Base-by-base conservation (phyloP, 257 asterid genomes). In the Haberlea rhodopensis region DNA sequence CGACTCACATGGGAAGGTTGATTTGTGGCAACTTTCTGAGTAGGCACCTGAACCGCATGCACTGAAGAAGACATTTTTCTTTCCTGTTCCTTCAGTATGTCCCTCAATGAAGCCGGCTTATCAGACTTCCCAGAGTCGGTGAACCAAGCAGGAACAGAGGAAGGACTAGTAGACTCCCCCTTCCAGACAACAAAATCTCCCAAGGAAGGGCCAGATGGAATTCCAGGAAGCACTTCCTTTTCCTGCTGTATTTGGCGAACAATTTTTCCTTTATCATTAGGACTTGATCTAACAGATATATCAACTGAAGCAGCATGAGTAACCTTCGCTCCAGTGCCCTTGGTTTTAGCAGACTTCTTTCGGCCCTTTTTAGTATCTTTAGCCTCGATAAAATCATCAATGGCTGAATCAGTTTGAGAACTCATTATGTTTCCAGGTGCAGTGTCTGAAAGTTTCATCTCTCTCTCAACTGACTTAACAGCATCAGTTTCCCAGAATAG, bases 121-220 rank as follows among this genome's bases (percentile, higher is more conserved):
- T 83, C 62, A 37, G 75, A 21, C 77, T 90, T 94, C 48, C 85
- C 85, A 29, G 95, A 69, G 57, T 88, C 96, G 19, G 86, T 80
- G 68, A 87, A 84, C 99, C 99, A 94, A 23, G 95, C 97, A 60
- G 95, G 96, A 20, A 78, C 85, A 25, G 96, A 84, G 60, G 87
- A 67, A 53, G 89, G 75, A 73, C 69, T 79, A 6, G 85, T 57
- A 5, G 96, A 22, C 59, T 94, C 99, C 15, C 84, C 99, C 71
- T 88, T 90, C 96, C 96, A 88, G 25, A 79, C 52, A 70, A 94
- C 95, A 84, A 80, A 94, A 84, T 94, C 99, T 37, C 97, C 97
- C 20, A 94, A 76, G 22, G 97, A 94, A 60, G 96, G 95, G 31
- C 97, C 99, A 27, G 95, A 75, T 3, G 99, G 99, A 43, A 81